Evolutionary conservation across 129 eudicot genomes (phyloP), one percentile per base, ranked within the genome.

Genomic region (Smallanthus sonchifolius): DNA sequence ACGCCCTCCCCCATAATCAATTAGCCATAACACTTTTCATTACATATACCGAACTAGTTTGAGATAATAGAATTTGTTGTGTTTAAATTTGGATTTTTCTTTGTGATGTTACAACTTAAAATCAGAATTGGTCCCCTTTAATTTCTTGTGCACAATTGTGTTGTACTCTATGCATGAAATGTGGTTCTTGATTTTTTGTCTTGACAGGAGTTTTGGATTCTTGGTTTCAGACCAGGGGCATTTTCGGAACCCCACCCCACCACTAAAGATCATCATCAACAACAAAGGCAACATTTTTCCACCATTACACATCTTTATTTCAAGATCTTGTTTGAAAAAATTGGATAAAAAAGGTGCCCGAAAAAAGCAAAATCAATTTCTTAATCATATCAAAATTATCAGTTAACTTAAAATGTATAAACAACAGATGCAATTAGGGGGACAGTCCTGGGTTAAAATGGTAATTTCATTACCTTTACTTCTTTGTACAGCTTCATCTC

Each of bases 401-500:
- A 42, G 19, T 35, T 9, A n/a, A 52, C 44, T 54, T 76, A 74
- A 67, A 40, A 16, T 30, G 80, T 34, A 54, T 43, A 76, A 52
- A 76, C 67, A 16, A 66, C 34, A 16, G 54, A 76, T 66, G 60
- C 67, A 75, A 16, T 1, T 19, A 2, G 71, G 16, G 7, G 7
- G 28, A 20, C 51, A 37, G 24, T 57, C 38, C 7, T 65, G 28
- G 38, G 72, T 42, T 45, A 70, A 1, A 32, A 79, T 39, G 2
- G 62, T 19, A 71, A 70, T 14, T 67, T 51, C 10, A 42, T 35
- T 81, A 94, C 99, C 99, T 94, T 94, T 28, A 94, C 97, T 88
- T 94, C 99, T 73, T 91, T 83, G 82, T 94, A 94, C 36, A 94
- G 91, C 80, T 94, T 94, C 86, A 91, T 87, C 60, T 94, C 99